Evolutionary conservation across 2,329 filamentous ascomycete species (phyloP).

Genomic region (Penicillium sp.): DNA sequence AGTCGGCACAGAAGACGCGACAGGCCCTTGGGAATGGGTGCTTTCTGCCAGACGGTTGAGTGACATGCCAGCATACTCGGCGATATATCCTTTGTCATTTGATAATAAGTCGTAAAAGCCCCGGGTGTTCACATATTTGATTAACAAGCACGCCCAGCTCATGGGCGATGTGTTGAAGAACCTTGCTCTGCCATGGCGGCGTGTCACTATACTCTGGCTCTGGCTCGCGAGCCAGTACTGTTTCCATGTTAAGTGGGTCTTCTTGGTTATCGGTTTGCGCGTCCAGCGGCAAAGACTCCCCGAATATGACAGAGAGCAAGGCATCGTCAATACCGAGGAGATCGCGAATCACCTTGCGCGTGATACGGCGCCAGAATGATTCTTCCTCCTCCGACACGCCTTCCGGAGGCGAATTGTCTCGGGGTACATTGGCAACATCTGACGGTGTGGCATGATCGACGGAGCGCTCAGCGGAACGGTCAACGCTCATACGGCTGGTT

Average conservation of each 20-base stretch:
- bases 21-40: conserved; percentile 11
- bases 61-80: conserved; percentile 78
- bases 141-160: conserved; percentile 84
- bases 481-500: conserved; percentile 25
- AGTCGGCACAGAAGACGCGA: conserved; percentile 10
- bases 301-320: conserved; percentile 81
- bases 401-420: conserved; percentile 46
- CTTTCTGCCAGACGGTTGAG: conserved; percentile 41
- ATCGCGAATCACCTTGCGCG: conserved; percentile 82
- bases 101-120: conserved; percentile 80
- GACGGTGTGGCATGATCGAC: conserved; percentile 18
- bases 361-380: conserved; percentile 78
- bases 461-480: conserved; percentile 20
- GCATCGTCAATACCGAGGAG: conserved; percentile 89
- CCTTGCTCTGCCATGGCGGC: conserved; percentile 59
- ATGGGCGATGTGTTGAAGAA: conserved; percentile 80
- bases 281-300: conserved; percentile 66
- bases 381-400: conserved; percentile 56
- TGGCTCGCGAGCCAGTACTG: conserved; percentile 33
- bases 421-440: conserved; percentile 53
- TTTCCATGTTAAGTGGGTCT: conserved; percentile 37
- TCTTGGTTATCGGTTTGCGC: conserved; percentile 26
- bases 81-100: conserved; percentile 60
- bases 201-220: conserved; percentile 29
- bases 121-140: conserved; percentile 81